Evolutionary conservation across 768 basidiomycete genomes (phyloP), one percentile per base, ranked within the genome.

Genomic region (Boletus patriciae): DNA sequence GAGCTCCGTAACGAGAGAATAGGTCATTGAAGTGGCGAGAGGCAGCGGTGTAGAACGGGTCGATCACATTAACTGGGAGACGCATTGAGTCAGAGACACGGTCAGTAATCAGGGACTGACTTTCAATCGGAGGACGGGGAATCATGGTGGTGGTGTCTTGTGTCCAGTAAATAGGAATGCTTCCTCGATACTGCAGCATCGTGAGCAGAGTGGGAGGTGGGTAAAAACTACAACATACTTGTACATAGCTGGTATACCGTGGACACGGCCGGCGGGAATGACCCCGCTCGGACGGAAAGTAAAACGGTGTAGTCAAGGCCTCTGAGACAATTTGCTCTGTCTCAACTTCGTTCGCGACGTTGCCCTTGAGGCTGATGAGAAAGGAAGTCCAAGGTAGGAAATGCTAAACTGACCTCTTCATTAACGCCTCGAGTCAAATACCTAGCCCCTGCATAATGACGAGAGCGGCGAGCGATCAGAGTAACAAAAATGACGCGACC

Each of bases 331-430:
- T 96, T 66, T 99, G 97, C 70, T 99, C 97, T 0, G 94, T 97
- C 74, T 99, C 97, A 2, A 99, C 97, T 71, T 98, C 97, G 67
- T 99, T 99, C 3, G 96, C 96, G 11, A 98, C 96, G 68, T 95
- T 93, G 4, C 97, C 97, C 94, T 97, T 59, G 42, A 38, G 29
- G 13, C 10, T 16, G 34, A 41, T 60, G 34, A 62, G 31, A 16
- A 29, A n/a, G 19, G 6, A 1, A 1, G 18, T 13, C 2, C 25
- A 16, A 44, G 13, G 18, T 1, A 23, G 5, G 8, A 18, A 8
- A 37, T 19, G 6, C 7, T 38, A 16, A 16, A 18, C 23, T 27
- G 46, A 93, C 94, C 79, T 96, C 85, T 60, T 94, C 90, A 63
- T 97, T 98, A 23, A 94, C 92, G 4, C 97, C 97, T 53, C 97